Base-by-base conservation (phyloP, 2,329 filamentous ascomycete genomes). In the Exophiala xenobiotica region DNA sequence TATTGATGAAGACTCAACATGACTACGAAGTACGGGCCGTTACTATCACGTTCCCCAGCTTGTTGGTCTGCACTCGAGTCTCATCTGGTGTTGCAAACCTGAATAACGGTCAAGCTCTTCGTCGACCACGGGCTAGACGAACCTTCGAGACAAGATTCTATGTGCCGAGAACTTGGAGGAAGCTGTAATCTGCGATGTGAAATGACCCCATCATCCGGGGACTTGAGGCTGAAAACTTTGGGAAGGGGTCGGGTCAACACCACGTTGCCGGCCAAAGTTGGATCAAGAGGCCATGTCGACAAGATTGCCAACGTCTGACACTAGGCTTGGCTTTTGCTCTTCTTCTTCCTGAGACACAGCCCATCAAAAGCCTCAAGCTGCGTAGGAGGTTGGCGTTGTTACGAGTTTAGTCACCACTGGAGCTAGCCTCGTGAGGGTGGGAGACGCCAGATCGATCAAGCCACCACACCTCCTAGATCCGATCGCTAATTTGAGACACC, bases 381-480 rank as follows among this genome's bases (percentile, higher is more conserved):
- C 18, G 19, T 23, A 23, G 9, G 18, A 22, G 14, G 7, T 5
- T 14, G 3, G 12, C 7, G n/a, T 39, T 11, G 16, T 8, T 12
- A 22, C 19, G 16, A 39, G 2, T 20, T 20, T 14, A 33, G 29
- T 14, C 29, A 3, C 3, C 29, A 11, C 12, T 2, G 29, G 16
- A 11, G 16, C 16, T 33, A 33, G 16, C 16, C 29, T 12, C 29
- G 29, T 14, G 20, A 39, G 37, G 16, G 6, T 19, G 7, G 19
- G 37, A 20, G 8, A 7, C 38, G n/a, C 22, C n/a, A 23, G 38
- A 40, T 20, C 19, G 19, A 20, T 40, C 38, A 22, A 40, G 7
- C 38, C 19, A 23, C 4, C 38, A 22, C 19, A 11, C 29, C 47
- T 50, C 38, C 39, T 20, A 11, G 35, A 43, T 44, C 29, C 38